These are phyloP conservation scores for Suillus americanus DNA, from an alignment of 768 basidiomycete species.

Conservation along the genomic window DNA sequence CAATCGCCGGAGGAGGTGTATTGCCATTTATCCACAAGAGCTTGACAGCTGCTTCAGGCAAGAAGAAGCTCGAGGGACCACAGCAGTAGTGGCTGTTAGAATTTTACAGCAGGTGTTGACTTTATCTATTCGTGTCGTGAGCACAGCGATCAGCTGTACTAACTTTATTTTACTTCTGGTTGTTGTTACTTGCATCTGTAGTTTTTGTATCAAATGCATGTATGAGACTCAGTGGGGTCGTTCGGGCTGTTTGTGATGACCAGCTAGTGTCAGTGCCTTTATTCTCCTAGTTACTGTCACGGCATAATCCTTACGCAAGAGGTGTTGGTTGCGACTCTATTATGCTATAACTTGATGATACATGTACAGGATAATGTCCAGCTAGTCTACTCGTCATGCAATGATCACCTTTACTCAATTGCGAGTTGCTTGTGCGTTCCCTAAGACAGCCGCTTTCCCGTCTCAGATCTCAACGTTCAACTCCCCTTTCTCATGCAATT, in stretches of 20 bases:
- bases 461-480: no score
- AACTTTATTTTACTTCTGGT: neutral
- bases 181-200: conserved; percentile 4
- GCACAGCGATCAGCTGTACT: neutral
- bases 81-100: conserved; percentile 10
- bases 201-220: conserved; percentile 3
- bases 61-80: conserved; percentile 44
- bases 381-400: neutral
- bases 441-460: conserved; percentile 46
- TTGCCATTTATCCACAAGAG: conserved; percentile 88
- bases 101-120: conserved; percentile 5
- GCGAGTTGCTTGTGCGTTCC: conserved; percentile 41
- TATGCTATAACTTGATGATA: neutral
- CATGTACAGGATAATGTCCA: neutral
- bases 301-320: neutral
- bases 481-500: conserved; percentile 51
- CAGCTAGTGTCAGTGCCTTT: neutral
- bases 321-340: neutral
- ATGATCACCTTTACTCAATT: conserved; percentile 27
- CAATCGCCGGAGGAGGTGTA: conserved; percentile 89
- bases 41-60: conserved; percentile 53
- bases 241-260: neutral
- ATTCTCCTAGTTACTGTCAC: neutral
- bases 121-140: neutral
- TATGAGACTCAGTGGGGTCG: neutral